Evolutionary conservation across 2,329 filamentous ascomycete species (phyloP), one percentile per base, ranked within the genome.

Genomic region (Colletotrichum higginsianum): DNA sequence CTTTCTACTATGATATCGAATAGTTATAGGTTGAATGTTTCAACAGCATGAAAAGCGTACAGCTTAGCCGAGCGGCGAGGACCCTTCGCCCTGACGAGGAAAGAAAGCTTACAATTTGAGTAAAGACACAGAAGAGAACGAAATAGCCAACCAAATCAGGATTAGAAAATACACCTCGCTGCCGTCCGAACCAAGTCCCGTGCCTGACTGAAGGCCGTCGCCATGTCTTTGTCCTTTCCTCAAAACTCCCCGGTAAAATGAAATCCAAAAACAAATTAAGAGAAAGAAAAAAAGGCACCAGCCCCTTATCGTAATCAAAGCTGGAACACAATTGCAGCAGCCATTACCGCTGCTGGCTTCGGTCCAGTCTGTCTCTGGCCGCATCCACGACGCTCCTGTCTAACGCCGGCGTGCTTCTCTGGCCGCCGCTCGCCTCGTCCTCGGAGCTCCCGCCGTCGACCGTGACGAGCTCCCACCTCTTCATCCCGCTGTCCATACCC

Each of bases 401-500:
- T 23, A 82, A 74, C 4, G 74, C 74, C 2, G 79, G 78, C 2
- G 77, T 79, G 67, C 75, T 78, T n/a, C 65, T 63, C 15, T 67
- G 60, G 49, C 35, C 30, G 9, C 72, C 50, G 3, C 56, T 16
- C 18, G 61, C 44, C 53, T 75, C 63, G 3, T 75, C 65, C 57
- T 74, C 60, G 1, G 67, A 61, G 26, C 75, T 76, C 21, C 77
- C 75, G 18, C 81, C 81, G 8, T 79, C 76, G 0, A 84, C 78
- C 0, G 82, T 81, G 2, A 86, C 79, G 2, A 90, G 81, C 47
- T 86, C 84, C 84, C 86, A 89, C 66, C 82, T 85, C 71, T 81
- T 85, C 75, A 88, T 88, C 35, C 85, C 87, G n/a, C 84, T 87
- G 74, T 88, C 89, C 80, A 96, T 88, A 1, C 92, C 93, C 0